phyloP scores from a whole-genome alignment of 306 rosid species.

The Fagus crenata region DNA sequence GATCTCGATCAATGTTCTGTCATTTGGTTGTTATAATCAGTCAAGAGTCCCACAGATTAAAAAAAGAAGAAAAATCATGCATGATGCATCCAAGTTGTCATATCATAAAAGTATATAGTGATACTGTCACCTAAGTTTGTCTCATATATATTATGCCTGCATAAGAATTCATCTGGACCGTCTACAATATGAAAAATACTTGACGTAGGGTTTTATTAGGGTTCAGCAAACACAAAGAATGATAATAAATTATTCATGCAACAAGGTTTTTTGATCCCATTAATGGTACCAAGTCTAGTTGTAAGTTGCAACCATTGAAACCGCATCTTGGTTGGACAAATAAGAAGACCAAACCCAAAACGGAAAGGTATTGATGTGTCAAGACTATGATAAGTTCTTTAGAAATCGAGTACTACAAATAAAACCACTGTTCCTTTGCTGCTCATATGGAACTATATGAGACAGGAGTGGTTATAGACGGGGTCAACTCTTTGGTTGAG shows the following conservation, averaged over 20 bases:
- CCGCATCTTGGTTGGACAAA: conserved; percentile 27
- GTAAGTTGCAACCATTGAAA: conserved; percentile 21
- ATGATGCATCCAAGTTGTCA: too few species aligned
- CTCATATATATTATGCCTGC: too few species aligned
- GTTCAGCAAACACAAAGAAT: background rate
- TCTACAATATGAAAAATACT: too few species aligned
- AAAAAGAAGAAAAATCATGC: too few species aligned
- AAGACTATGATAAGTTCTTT: background rate
- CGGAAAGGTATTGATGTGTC: conserved; percentile 58
- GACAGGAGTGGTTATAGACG: conserved; percentile 14
- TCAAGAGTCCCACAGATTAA: too few species aligned
- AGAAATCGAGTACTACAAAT: background rate
- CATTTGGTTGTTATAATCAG: too few species aligned
- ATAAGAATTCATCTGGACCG: too few species aligned
- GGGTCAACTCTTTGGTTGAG: conserved; percentile 31
- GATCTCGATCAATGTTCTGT: too few species aligned
- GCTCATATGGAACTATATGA: background rate
- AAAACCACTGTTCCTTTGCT: background rate
- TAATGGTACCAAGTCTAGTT: background rate
- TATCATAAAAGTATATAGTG: too few species aligned
- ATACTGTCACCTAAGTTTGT: too few species aligned
- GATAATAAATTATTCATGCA: background rate
- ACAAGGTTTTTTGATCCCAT: background rate
- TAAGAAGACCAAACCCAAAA: conserved; percentile 48
- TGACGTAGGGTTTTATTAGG: too few species aligned